Evolutionary conservation across 495 filamentous ascomycete species (phyloP), one percentile per base, ranked within the genome.

Genomic region (Penicillium longicatenatum): DNA sequence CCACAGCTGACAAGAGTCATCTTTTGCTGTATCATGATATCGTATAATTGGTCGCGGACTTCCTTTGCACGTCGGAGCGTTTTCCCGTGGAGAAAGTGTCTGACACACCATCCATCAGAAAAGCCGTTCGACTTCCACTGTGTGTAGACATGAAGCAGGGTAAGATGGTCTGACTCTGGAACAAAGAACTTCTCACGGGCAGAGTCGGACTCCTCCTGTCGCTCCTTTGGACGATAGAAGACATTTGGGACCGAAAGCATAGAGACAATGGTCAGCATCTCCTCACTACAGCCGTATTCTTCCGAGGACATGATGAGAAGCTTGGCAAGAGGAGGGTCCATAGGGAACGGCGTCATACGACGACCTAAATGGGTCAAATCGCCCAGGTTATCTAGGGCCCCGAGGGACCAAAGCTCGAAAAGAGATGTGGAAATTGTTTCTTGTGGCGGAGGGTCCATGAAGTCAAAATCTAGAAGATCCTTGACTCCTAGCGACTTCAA

Each of bases 101-200:
- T 85, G 43, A 82, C 84, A 65, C 94, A 97, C 95, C 95, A 99
- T 29, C 83, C 83, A 67, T 99, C 95, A 14, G 86, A 93, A 67
- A 84, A 89, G 3, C 92, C 92, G 70, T 98, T 97, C 7, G 87
- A 79, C 69, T 89, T 91, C 95, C 95, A 98, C 68, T 97, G 93
- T 14, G 89, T 89, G 73, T 93, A 99, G 10, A 99, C 94, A 64
- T 98, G 91, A 14, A 99, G 84, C 29, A 97, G 87, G 2, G 95
- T 99, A 6, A 99, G 75, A 66, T 99, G 95, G 71, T 99, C 95
- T 3, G 91, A 96, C 75, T 99, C 94, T 16, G 92, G 91, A 14
- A 98, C 95, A 70, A 96, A 98, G 73, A 99, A 99, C 65, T 97
- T 97, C 66, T 99, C 95, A n/a, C 93, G 84, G 4, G 95, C 93